These are phyloP conservation scores for Phallus indusiatus DNA, from an alignment of 768 basidiomycete genomes.

Conservation along the genomic window DNA sequence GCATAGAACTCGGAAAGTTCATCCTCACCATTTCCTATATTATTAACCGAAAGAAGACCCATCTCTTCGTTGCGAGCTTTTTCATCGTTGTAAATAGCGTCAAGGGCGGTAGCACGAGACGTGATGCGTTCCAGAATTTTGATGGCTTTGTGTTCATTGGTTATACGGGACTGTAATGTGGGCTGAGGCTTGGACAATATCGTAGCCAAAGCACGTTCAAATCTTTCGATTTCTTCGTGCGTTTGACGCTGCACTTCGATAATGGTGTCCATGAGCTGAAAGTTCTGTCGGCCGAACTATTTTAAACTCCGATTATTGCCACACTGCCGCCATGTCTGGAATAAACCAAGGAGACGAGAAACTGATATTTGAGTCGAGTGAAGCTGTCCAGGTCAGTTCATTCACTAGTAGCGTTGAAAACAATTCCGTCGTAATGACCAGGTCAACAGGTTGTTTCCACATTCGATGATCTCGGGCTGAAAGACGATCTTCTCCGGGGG, in stretches of 20 bases:
- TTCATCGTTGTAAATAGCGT: constrained; percentile 69
- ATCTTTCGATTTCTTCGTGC: constrained; percentile 92
- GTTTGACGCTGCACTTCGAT: constrained; percentile 91
- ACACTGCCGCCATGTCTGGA: constrained; percentile 49
- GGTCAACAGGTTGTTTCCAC: constrained; percentile 68
- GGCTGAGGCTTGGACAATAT: constrained; percentile 61
- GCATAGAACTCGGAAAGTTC: constrained; percentile 92
- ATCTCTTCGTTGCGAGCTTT: constrained; percentile 62
- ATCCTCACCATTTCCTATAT: constrained; percentile 31
- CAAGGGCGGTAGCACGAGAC: constrained; percentile 53
- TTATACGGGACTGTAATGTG: constrained; percentile 54
- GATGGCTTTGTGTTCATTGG: constrained; percentile 81
- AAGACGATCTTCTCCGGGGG: constrained; percentile 91
- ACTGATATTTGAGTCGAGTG: constrained; percentile 90
- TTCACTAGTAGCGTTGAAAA: too few relatives aligned
- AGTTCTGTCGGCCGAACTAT: constrained; percentile 13
- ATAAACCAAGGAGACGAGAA: constrained; percentile 79
- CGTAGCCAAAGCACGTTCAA: constrained; percentile 78
- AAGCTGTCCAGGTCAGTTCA: constrained; percentile 49
- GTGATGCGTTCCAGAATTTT: constrained; percentile 83
- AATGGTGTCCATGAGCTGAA: constrained; percentile 73
- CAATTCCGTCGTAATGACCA: too few relatives aligned
- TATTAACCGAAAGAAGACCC: constrained; percentile 47
- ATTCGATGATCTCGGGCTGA: constrained; percentile 84
- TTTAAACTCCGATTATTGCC: constrained; percentile 47